Base-by-base conservation (phyloP, 2,329 filamentous ascomycete genomes). In the Fusarium neocosmosporiellum region DNA sequence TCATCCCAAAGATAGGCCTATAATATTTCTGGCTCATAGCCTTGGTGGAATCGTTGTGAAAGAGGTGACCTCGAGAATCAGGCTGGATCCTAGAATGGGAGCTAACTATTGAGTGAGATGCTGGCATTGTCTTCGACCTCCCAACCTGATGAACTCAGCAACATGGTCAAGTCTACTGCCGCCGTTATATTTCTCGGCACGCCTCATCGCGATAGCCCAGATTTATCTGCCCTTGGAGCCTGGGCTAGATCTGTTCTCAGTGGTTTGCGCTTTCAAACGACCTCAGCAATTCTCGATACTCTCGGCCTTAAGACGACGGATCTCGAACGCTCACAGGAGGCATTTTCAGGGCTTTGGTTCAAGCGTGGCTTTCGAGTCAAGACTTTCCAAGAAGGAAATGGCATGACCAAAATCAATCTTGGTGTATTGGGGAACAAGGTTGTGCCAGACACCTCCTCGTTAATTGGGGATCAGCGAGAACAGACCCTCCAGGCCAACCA, bases 141-240 rank as follows among this genome's bases (percentile, higher is more conserved):
- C 7, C 39, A 22, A 0, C 37, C 29, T 0, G 66, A 64, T 75
- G 9, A 39, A 60, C 24, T 63, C 18, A 50, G 75, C 74, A 34
- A 64, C 73, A 18, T 79, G 1, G 13, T 79, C 18, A 41, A 75
- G 1, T 71, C 76, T 0, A 80, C 79, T 0, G 59, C 50, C 0
- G 79, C 78, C 2, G 54, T 82, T 2, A 39, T 83, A 0, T 83
- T 83, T 36, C 78, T 83, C 13, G 81, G 81, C 0, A 82, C 81
- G 0, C 81, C 81, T 0, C 81, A 83, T 57, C 63, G 71, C 73
- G 81, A 63, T 1, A 69, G 33, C 59, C 78, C 5, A 68, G 80
- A 63, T 73, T 75, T 27, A 53, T 76, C 50, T 54, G 71, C 22
- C 2, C 73, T 48, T 4, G 71, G 70, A 0, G 64, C 72, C 14